Base-by-base conservation (phyloP, 2,329 filamentous ascomycete genomes). In the Chrysoporthe cubensis region DNA sequence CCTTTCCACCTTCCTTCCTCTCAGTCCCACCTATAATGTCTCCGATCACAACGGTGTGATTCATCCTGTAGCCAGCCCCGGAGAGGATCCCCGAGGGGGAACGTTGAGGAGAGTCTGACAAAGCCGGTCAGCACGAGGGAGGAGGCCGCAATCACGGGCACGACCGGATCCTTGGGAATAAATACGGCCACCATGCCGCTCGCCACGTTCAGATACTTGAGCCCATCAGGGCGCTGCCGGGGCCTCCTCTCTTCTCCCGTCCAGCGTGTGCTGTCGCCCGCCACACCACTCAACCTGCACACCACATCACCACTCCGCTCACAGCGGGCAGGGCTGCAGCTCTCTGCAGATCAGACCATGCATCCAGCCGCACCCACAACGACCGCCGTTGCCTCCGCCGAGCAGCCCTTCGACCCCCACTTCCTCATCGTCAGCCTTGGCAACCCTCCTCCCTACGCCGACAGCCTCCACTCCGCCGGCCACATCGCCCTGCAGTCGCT, bases 361-460 rank as follows among this genome's bases (percentile, higher is more conserved):
- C 34, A 26, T 26, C 26, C 62, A 14, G 34, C 48, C 37, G 42
- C 21, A 7, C 18, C 62, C 46, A 54, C 34, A 46, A 62, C 46
- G 1, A n/a, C 34, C n/a, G 21, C 57, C 26, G 26, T 26, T 26
- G 43, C 18, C 40, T 48, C 8, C 6, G 21, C 40, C 26, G 40
- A 64, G n/a, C 18, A 13, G 26, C 71, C 73, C 70, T 73, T 72
- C 34, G 71, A 73, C n/a, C 76, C 81, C 58, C 86, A 85, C 50
- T 88, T 97, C 73, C 87, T 98, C 66, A 84, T 98, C 74, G 87
- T 94, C 81, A 96, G 93, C 70, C 86, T 99, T 71, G 96, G 96
- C 72, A 98, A 98, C 74, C 93, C 92, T 7, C 83, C 86, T 7
- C 82, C 88, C 2, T 94, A 95, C 78, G 86, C 87, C 71, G 85